These are phyloP conservation scores for Penicillium malachiteum DNA, from an alignment of 495 filamentous ascomycete species.

Conservation along the genomic window DNA sequence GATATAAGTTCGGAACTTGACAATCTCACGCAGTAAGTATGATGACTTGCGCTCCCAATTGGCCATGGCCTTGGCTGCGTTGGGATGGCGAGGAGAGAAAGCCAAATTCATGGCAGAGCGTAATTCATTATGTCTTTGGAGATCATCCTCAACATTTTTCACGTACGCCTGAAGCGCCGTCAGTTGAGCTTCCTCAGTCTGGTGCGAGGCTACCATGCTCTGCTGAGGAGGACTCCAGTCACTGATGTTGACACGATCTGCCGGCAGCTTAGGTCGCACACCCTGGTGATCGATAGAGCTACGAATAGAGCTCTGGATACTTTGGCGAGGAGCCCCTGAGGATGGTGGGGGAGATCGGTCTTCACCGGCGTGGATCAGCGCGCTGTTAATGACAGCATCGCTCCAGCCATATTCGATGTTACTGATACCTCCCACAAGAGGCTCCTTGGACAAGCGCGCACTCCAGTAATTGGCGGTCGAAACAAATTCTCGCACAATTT, in stretches of 20 bases:
- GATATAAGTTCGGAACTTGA: conserved; percentile 94
- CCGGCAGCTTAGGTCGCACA: conserved; percentile 68
- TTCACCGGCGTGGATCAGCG: conserved; percentile 53
- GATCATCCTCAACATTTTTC: conserved; percentile 78
- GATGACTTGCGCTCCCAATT: conserved; percentile 97
- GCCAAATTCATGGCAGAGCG: conserved; percentile 81
- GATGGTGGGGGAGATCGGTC: conserved; percentile 41
- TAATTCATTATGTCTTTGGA: conserved; percentile 83
- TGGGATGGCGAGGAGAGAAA: conserved; percentile 83
- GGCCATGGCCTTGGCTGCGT: conserved; percentile 75
- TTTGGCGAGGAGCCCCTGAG: conserved; percentile 50
- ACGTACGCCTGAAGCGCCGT: conserved; percentile 74
- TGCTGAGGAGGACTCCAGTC: conserved; percentile 95
- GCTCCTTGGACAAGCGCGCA: conserved; percentile 87
- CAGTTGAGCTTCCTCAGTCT: conserved; percentile 79
- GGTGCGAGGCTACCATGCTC: conserved; percentile 77
- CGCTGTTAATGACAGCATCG: conserved; percentile 79
- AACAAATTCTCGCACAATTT: conserved; percentile 93
- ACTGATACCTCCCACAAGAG: conserved; percentile 85
- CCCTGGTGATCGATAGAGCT: conserved; percentile 68
- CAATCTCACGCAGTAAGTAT: conserved; percentile 89
- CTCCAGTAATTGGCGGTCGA: conserved; percentile 97
- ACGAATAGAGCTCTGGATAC: conserved; percentile 69
- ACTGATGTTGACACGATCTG: conserved; percentile 78
- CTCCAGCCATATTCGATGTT: conserved; percentile 99